Percentiles rank a stretch among this genome's conserved stretches.
Evolutionary conservation across 805 yeast genomes (phyloP).

Genomic region (Kazachstania taianensis): DNA sequence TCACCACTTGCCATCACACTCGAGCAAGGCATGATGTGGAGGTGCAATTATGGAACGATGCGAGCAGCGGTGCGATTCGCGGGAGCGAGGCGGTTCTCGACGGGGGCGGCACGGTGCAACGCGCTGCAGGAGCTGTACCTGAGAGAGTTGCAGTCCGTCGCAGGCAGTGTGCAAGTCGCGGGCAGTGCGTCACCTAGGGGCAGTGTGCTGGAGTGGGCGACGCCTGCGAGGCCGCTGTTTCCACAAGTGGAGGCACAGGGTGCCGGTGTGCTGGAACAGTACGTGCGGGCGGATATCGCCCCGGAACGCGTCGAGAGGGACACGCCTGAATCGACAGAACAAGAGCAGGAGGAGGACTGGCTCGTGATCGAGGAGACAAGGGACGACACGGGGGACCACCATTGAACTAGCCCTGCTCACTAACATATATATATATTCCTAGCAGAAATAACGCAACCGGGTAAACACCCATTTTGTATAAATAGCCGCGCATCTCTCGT

Average conservation of each 20-base stretch:
- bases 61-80: neutral
- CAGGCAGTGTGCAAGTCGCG: slow-evolving; percentile 18
- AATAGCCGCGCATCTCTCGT: too few relatives aligned
- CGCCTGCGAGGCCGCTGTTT: slow-evolving; percentile 66
- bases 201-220: slow-evolving; percentile 71
- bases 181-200: slow-evolving; percentile 1
- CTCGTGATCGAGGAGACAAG: slow-evolving; percentile 66
- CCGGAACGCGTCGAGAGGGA: slow-evolving; percentile 62
- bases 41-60: too few relatives aligned
- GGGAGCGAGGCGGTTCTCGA: neutral
- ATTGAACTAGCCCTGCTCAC: neutral
- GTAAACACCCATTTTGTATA: too few relatives aligned
- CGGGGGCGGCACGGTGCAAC: neutral
- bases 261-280: slow-evolving; percentile 54
- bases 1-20: too few relatives aligned
- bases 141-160: slow-evolving; percentile 78
- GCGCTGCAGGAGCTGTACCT: slow-evolving; percentile 70
- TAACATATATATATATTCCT: slow-evolving; percentile 2
- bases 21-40: too few relatives aligned
- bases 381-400: slow-evolving; percentile 27
- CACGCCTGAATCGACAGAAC: slow-evolving; percentile 21
- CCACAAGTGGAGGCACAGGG: slow-evolving; percentile 66
- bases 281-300: neutral
- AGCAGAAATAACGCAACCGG: too few relatives aligned
- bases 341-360: slow-evolving; percentile 49